Base-by-base conservation (phyloP, 768 basidiomycete genomes). In the Boletellus emodensis region DNA sequence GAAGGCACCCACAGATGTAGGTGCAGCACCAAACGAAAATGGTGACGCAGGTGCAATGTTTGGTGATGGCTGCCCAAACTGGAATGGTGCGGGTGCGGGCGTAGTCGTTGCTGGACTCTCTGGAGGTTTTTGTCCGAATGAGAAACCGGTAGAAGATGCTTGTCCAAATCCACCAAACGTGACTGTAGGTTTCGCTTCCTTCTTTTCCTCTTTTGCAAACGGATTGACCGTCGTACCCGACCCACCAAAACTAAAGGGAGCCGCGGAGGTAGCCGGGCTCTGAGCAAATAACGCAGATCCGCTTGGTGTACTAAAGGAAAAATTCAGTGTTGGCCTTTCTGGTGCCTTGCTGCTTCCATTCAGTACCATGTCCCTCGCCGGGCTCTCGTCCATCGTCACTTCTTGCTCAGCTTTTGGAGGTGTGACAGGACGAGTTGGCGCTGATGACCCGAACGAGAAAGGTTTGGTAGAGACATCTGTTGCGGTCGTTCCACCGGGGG, bases 301-400 rank as follows among this genome's bases (percentile, higher is more conserved):
- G 38, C 65, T 70, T n/a, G 71, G 63, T 22, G 63, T 44, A 14
- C 63, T 63, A 56, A 85, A 84, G 1, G 77, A 61, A 58, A 86
- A 83, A 36, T 69, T 71, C 37, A 75, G 66, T 4, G 72, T 71
- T 17, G 77, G 72, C 40, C 70, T 70, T 35, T 70, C 68, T 17
- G 70, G 61, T 40, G 72, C 74, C 48, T 70, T 71, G 36, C 55
- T 33, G 30, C 38, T 54, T 14, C 70, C 69, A 52, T 75, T 79
- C 20, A 69, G 55, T 42, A 78, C 77, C 60, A 80, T 69, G 9
- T 84, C 84, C 51, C 86, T 75, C 3, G 79, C 81, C 1, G 88
- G 88, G 56, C 88, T 90, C 66, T 90, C 88, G 36, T 90, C 88
- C 88, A 90, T 90, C 49, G 70, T 79, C 56, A 85, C 79, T 52